Evolutionary conservation across 495 filamentous ascomycete genomes (phyloP), one percentile per base, ranked within the genome.

Genomic region (Apodospora peruviana): DNA sequence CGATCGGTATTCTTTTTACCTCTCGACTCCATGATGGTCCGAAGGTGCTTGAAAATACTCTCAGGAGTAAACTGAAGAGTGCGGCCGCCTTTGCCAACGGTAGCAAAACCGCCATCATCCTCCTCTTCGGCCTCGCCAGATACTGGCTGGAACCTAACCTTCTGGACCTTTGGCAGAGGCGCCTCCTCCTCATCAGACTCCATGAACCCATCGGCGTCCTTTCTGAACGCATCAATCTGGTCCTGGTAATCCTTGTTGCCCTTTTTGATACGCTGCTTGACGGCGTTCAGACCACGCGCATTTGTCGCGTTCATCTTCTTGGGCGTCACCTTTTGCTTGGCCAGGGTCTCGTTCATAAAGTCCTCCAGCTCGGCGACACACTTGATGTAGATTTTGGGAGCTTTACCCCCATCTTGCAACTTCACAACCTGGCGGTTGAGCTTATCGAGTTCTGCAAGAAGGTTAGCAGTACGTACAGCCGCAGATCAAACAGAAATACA

Each of bases 261-360:
- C 76, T 94, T 95, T 80, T 91, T 88, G 74, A 97, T 88, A 67
- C 85, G 84, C 70, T 99, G 93, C 74, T 96, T 95, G 55, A 97
- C 86, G 42, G 89, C 87, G 61, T 96, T 99, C 58, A 99, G 79
- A 59, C 90, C 89, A 73, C 90, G 87, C 50, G 90, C 84, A 60
- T 90, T 94, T 62, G 86, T 90, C 35, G 91, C 88, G 68, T 96
- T 99, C 91, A 97, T 95, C 78, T 96, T 97, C 83, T 94, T 95
- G 43, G 86, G 85, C 5, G 90, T 85, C 53, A 91, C 86, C 74
- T 97, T 99, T 67, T 95, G 89, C 75, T 96, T 96, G 59, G 86
- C 78, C 48, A 90, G 80, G 14, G 90, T 85, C 72, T 97, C 94
- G 65, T 90, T 90, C 82, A 96, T 87, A 66, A 87, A 85, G 65